These are phyloP conservation scores for Cardamine occulta DNA, from an alignment of 345 rosid genomes.

Conservation along the genomic window DNA sequence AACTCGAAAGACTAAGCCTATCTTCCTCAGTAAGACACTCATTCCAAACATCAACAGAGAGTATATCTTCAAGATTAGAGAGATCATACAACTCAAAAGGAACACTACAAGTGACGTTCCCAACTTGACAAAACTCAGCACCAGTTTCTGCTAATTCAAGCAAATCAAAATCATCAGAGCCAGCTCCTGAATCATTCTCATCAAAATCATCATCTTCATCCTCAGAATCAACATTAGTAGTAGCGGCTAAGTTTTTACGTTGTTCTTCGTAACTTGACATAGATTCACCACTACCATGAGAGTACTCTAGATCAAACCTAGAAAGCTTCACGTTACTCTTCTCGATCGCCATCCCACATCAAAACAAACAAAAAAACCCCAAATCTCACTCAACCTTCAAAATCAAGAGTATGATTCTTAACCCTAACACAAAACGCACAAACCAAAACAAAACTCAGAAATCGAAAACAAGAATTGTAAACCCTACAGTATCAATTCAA, in stretches of 20 bases:
- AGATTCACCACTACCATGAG: constrained; percentile 73
- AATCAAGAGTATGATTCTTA: constrained; percentile 32
- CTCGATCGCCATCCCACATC: constrained; percentile 84
- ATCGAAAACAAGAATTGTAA: constrained; percentile 16
- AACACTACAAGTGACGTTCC: constrained; percentile 75
- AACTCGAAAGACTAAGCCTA: constrained; percentile 65
- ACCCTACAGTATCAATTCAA: constrained; percentile 26
- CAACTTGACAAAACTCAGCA: constrained; percentile 88
- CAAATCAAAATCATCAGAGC: constrained; percentile 96
- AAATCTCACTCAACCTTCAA: constrained; percentile 24
- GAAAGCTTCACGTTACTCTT: constrained; percentile 82
- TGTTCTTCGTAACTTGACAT: constrained; percentile 78
- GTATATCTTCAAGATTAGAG: constrained; percentile 65
- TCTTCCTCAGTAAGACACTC: constrained; percentile 85
- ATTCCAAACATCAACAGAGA: constrained; percentile 96
- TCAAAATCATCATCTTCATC: constrained; percentile 67
- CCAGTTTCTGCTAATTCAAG: constrained; percentile 89
- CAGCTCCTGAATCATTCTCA: constrained; percentile 96
- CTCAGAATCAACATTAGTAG: constrained; percentile 65
- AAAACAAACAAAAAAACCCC: background rate
- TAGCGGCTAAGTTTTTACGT: constrained; percentile 55
- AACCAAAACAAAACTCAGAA: constrained; percentile 13
- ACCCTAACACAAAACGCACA: constrained; percentile 45
- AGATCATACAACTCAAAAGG: constrained; percentile 94
- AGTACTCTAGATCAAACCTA: constrained; percentile 81